Conservation (phyloP, 2,329 filamentous ascomycete species). For the Zymoseptoria tritici region DNA sequence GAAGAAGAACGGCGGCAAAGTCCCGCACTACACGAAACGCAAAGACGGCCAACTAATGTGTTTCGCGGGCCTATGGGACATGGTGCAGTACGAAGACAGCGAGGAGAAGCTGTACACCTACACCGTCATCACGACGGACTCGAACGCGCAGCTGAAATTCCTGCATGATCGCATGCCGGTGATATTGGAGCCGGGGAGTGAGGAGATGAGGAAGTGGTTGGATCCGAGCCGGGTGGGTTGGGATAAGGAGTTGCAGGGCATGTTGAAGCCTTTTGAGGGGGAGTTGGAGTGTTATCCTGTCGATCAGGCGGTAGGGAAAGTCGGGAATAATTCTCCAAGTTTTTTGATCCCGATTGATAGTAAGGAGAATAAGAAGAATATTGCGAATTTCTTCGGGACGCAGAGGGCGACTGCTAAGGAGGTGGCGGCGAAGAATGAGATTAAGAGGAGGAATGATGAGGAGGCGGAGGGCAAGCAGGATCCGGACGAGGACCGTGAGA, state of each 20-base stretch:
- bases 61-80: slow-evolving; percentile 88
- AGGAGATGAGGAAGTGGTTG: slow-evolving; percentile 66
- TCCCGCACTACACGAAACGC: slow-evolving; percentile 76
- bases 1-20: slow-evolving; percentile 66
- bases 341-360: slow-evolving; percentile 80
- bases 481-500: slow-evolving; percentile 35
- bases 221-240: slow-evolving; percentile 66
- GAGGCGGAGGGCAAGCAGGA: slow-evolving; percentile 33
- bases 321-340: slow-evolving; percentile 77
- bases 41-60: slow-evolving; percentile 79
- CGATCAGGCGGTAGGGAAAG: slow-evolving; percentile 82
- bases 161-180: slow-evolving; percentile 96
- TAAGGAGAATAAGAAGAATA: slow-evolving; percentile 84
- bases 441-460: slow-evolving; percentile 24
- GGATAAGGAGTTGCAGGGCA: slow-evolving; percentile 66
- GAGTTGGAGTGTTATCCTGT: slow-evolving; percentile 82
- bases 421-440: slow-evolving; percentile 30
- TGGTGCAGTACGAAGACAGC: slow-evolving; percentile 67
- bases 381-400: slow-evolving; percentile 83
- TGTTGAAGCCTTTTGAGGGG: slow-evolving; percentile 72
- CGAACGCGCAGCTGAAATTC: slow-evolving; percentile 74
- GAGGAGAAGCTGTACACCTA: slow-evolving; percentile 75
- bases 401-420: slow-evolving; percentile 35
- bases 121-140: slow-evolving; percentile 85
- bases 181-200: slow-evolving; percentile 69